Base-by-base conservation (phyloP, 2,329 filamentous ascomycete genomes). In the Hypoxylon sp. region DNA sequence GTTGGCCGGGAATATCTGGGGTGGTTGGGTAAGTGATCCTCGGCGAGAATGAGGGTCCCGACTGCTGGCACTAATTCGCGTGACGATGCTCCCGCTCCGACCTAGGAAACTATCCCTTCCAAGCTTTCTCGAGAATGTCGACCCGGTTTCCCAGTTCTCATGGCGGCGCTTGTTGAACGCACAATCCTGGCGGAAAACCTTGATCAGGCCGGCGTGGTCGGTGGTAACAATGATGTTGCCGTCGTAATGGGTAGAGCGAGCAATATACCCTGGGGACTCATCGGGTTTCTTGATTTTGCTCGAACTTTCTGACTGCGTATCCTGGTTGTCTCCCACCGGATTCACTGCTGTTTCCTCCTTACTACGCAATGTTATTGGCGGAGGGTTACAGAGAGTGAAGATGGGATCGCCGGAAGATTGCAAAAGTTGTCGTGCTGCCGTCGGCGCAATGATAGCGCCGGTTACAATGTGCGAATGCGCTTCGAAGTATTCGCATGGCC, bases 381-480 rank as follows among this genome's bases (percentile, higher is more conserved):
- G 96, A 4, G 96, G 96, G 72, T 98, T 98, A 82, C 96, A 98
- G 0, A 98, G 84, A 72, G 97, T 94, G 77, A 93, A 99, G n/a
- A 99, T 87, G 1, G 96, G 94, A 75, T 99, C 94, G 58, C 93
- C 92, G 0, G 93, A 96, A 12, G 87, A 85, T 52, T 91, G 89
- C 0, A 99, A 84, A 1, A 96, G 82, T 73, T 92, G 90, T 61
- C 92, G 87, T 9, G 93, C 93, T 72, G 87, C 88, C 0, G 87
- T 86, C 0, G 96, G 95, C 0, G 95, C 95, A 74, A 97, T 90
- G 3, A 96, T 81, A 1, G 95, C 93, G n/a, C 90, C 91, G 0
- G 95, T 98, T 2, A 97, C 94, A 63, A 96, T 92, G 20, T 92
- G 89, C 0, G 91, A 88, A 75, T 97, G 93, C 0, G 95, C 94